Percentiles rank a stretch among this genome's conserved stretches.
These are phyloP conservation scores for Cordyceps pruinosa DNA, from an alignment of 2,329 filamentous ascomycete species.

Conservation along the genomic window DNA sequence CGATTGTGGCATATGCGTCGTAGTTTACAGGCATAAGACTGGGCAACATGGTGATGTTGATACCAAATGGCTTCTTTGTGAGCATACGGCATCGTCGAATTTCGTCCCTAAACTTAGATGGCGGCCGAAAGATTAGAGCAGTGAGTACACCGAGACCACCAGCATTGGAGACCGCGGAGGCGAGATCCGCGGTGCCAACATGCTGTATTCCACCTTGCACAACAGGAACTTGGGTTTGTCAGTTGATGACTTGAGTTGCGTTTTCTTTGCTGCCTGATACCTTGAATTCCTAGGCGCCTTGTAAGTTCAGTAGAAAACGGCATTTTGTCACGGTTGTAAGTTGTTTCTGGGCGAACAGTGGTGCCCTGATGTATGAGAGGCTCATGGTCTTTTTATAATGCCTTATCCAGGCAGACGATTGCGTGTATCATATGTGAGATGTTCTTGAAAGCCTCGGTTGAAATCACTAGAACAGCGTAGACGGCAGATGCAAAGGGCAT, in stretches of 20 bases:
- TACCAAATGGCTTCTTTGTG: constrained; percentile 74
- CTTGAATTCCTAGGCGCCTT: constrained; percentile 48
- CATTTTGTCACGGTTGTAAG: constrained; percentile 31
- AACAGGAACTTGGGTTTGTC: constrained; percentile 48
- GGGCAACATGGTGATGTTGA: constrained; percentile 92
- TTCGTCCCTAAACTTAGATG: constrained; percentile 86
- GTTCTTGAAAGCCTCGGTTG: too few relatives aligned
- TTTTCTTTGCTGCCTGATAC: constrained; percentile 20
- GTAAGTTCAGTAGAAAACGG: constrained; percentile 52
- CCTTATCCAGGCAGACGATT: too few relatives aligned
- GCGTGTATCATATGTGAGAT: too few relatives aligned
- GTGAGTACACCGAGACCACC: constrained; percentile 78
- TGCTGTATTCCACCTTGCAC: constrained; percentile 86
- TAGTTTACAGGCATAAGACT: constrained; percentile 88
- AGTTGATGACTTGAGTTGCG: neutral
- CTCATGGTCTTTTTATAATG: neutral
- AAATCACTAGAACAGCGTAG: too few relatives aligned
- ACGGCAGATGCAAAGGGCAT: too few relatives aligned
- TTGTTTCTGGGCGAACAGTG: too few relatives aligned
- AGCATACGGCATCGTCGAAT: constrained; percentile 78
- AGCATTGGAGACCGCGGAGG: constrained; percentile 70
- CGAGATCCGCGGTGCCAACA: constrained; percentile 74
- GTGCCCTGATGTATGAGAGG: neutral
- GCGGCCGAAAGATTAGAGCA: constrained; percentile 84
- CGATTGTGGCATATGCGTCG: constrained; percentile 78